phyloP scores from a whole-genome alignment of 768 basidiomycete species.

The Russula foetens region DNA sequence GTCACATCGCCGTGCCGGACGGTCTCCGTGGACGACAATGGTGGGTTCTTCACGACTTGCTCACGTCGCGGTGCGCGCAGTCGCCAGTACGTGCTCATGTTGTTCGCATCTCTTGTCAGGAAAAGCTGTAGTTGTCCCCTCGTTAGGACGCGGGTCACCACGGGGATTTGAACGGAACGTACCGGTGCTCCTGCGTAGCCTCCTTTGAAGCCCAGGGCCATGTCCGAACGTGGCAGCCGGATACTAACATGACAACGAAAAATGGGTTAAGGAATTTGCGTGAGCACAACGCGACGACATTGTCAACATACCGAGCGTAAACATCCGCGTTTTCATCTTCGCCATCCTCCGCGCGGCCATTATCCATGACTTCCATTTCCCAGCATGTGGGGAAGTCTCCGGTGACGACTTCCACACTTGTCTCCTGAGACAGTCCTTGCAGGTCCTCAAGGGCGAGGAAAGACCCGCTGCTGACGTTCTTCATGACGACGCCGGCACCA shows the following conservation, averaged over 20 bases:
- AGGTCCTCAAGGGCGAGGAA: constrained; percentile 12
- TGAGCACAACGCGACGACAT: neutral
- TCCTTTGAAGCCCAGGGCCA: constrained; percentile 12
- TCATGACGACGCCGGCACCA: constrained; percentile 12
- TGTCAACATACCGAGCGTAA: constrained; percentile 9
- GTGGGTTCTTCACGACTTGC: constrained; percentile 17
- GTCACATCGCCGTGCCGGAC: constrained; percentile 7
- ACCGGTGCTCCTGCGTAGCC: constrained; percentile 17
- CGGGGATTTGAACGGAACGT: neutral
- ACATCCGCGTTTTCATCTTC: constrained; percentile 14
- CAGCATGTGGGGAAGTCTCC: constrained; percentile 19
- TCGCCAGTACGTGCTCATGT: constrained; percentile 17
- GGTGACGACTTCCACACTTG: constrained; percentile 1
- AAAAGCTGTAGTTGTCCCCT: constrained; percentile 1
- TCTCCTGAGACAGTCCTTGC: neutral
- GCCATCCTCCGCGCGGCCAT: constrained; percentile 5
- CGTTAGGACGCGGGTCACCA: neutral
- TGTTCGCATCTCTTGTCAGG: constrained; percentile 14
- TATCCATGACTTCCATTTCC: constrained; percentile 19
- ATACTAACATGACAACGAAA: constrained; percentile 1
- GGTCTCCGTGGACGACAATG: constrained; percentile 10
- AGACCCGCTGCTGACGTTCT: neutral
- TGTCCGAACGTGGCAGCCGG: constrained; percentile 17
- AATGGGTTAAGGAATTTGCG: no score
- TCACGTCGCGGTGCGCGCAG: constrained; percentile 15